These are phyloP conservation scores for Lodderomyces parapsilosis DNA, from an alignment of 1,139 yeast genomes.

Conservation along the genomic window DNA sequence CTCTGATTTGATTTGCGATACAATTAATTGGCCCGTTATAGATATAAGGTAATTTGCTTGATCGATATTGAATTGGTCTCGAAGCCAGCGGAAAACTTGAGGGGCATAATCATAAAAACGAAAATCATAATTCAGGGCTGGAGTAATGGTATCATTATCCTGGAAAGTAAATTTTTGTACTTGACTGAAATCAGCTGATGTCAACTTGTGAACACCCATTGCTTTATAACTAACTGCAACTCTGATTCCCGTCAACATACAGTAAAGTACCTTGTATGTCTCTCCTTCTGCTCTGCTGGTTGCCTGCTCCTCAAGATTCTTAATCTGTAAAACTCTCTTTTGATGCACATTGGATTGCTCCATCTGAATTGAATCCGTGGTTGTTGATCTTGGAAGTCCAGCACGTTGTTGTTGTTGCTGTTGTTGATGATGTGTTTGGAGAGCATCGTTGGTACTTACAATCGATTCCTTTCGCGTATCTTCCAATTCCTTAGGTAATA, in stretches of 20 bases:
- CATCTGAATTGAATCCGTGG: slow-evolving; percentile 38
- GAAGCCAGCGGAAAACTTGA: slow-evolving; percentile 83
- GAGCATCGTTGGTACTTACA: neutral
- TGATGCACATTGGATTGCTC: slow-evolving; percentile 42
- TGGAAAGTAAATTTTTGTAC: slow-evolving; percentile 84
- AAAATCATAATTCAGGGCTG: slow-evolving; percentile 91
- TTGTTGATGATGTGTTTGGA: neutral
- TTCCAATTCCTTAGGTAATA: neutral
- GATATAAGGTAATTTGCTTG: slow-evolving; percentile 95
- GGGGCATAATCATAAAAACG: slow-evolving; percentile 97
- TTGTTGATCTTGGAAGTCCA: slow-evolving; percentile 12
- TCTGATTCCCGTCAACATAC: slow-evolving; percentile 96
- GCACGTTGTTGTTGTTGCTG: slow-evolving; percentile 6
- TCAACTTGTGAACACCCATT: slow-evolving; percentile 74
- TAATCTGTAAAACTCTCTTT: slow-evolving; percentile 62
- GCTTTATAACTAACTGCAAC: slow-evolving; percentile 93
- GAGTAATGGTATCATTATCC: slow-evolving; percentile 87
- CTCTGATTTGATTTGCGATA: slow-evolving; percentile 91
- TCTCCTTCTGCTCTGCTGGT: neutral
- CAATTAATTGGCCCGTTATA: slow-evolving; percentile 86
- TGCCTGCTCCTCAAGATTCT: slow-evolving; percentile 64
- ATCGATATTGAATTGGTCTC: slow-evolving; percentile 79
- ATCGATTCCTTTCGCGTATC: neutral
- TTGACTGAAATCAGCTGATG: slow-evolving; percentile 65
- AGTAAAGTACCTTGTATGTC: slow-evolving; percentile 88